A percentile compares a stretch with the other conserved stretches of the same genome.
phyloP scores from a whole-genome alignment of 495 filamentous ascomycete genomes.

The Aspergillus baeticus region DNA sequence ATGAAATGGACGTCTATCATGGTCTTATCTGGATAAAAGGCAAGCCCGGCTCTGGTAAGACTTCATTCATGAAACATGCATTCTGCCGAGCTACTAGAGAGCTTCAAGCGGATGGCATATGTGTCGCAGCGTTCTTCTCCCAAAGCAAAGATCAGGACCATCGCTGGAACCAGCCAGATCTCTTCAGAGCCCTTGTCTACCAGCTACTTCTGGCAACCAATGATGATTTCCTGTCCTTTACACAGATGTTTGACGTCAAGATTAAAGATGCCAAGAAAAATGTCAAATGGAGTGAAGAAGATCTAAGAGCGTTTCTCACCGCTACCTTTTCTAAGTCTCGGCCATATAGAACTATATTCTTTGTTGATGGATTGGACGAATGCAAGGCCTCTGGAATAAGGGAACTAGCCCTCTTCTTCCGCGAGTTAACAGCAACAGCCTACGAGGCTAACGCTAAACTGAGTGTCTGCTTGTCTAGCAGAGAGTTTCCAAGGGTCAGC shows the following conservation, averaged over 20 bases:
- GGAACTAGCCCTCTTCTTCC: not conserved
- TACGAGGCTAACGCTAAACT: not conserved
- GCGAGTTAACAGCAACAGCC: not conserved
- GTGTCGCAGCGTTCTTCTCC: not conserved
- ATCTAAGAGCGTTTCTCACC: not conserved
- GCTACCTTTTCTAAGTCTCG: not conserved
- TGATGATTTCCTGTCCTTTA: not conserved
- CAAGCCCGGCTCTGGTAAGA: not conserved
- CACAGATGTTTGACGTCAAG: not conserved
- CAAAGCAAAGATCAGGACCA: not conserved
- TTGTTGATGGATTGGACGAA: not conserved
- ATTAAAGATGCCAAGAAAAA: not conserved
- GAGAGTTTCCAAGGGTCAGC: slow-evolving; percentile 1
- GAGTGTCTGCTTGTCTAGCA: not conserved
- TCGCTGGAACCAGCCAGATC: not conserved
- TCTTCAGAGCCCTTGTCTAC: not conserved
- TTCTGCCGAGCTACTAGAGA: not conserved
- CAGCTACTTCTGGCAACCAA: not conserved
- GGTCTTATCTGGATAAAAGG: slow-evolving; percentile 1
- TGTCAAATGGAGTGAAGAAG: not conserved
- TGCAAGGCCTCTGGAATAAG: not conserved
- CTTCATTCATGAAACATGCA: not conserved
- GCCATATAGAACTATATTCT: not conserved
- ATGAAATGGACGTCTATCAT: not conserved
- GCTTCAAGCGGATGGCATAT: not conserved